Evolutionary conservation across 2,329 filamentous ascomycete genomes (phyloP).

Genomic region (Akanthomyces lecanii): DNA sequence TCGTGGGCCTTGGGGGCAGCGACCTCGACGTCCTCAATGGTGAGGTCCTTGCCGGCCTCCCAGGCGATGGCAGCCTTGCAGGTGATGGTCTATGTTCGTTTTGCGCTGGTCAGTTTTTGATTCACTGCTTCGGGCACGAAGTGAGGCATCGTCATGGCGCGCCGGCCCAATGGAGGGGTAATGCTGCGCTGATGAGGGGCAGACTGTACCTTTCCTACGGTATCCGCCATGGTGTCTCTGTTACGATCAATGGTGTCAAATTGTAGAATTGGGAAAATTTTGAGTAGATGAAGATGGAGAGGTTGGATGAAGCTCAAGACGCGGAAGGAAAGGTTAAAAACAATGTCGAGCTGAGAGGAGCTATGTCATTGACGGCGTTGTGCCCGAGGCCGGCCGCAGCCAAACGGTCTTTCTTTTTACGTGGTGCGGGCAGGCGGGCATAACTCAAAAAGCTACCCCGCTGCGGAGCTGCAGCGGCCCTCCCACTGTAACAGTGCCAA

Average conservation of each 20-base stretch:
- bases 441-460: constrained; percentile 10
- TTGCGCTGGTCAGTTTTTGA: neutral
- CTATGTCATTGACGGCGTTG: constrained; percentile 13
- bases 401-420: neutral
- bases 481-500: neutral
- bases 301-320: neutral
- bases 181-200: neutral
- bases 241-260: neutral
- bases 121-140: neutral
- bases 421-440: neutral
- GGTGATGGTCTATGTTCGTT: constrained; percentile 68
- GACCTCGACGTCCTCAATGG: constrained; percentile 90
- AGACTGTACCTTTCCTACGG: constrained; percentile 47
- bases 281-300: neutral
- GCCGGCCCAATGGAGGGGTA: constrained; percentile 23
- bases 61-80: constrained; percentile 98
- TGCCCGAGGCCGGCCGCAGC: constrained; percentile 10
- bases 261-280: neutral
- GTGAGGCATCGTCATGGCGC: constrained; percentile 4
- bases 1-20: constrained; percentile 84
- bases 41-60: constrained; percentile 88
- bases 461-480: constrained; percentile 10
- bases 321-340: neutral
- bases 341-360: neutral
- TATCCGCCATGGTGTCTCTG: constrained; percentile 42